phyloP scores from a whole-genome alignment of 257 asterid genomes.

The Nemophila menziesii region DNA sequence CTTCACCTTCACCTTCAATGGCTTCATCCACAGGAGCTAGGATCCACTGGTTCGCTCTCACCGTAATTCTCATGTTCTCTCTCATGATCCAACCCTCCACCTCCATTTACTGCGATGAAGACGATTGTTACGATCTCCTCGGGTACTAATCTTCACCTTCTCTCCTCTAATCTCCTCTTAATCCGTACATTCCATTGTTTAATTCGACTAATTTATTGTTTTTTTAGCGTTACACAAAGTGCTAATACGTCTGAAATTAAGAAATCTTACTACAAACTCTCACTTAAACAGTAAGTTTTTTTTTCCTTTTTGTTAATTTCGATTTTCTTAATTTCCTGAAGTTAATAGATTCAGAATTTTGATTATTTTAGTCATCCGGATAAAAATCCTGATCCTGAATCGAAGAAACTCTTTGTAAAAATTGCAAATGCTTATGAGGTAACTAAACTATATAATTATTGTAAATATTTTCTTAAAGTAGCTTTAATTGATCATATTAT shows the following conservation, averaged over 20 bases:
- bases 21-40: slow-evolving; percentile 37
- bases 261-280: slow-evolving; percentile 48
- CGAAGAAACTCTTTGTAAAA: slow-evolving; percentile 67
- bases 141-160: slow-evolving; percentile 31
- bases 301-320: background rate
- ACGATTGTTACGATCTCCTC: slow-evolving; percentile 87
- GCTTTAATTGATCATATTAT: too few relatives aligned
- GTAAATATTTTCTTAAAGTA: too few relatives aligned
- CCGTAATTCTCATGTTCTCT: slow-evolving; percentile 24
- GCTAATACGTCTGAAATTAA: slow-evolving; percentile 39
- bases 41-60: slow-evolving; percentile 39
- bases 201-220: slow-evolving; percentile 5
- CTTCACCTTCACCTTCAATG: slow-evolving; percentile 25
- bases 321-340: background rate
- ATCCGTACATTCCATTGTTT: background rate
- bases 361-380: slow-evolving; percentile 66
- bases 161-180: background rate
- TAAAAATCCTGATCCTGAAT: slow-evolving; percentile 86
- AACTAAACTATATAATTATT: background rate
- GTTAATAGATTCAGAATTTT: slow-evolving; percentile 2
- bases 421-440: slow-evolving; percentile 96
- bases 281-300: slow-evolving; percentile 56
- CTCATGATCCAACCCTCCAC: slow-evolving; percentile 53
- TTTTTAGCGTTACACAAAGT: slow-evolving; percentile 32
- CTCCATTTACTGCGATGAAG: slow-evolving; percentile 93